Evolutionary conservation across 768 basidiomycete genomes (phyloP).

Genomic region (Xerocomus spinulosus): DNA sequence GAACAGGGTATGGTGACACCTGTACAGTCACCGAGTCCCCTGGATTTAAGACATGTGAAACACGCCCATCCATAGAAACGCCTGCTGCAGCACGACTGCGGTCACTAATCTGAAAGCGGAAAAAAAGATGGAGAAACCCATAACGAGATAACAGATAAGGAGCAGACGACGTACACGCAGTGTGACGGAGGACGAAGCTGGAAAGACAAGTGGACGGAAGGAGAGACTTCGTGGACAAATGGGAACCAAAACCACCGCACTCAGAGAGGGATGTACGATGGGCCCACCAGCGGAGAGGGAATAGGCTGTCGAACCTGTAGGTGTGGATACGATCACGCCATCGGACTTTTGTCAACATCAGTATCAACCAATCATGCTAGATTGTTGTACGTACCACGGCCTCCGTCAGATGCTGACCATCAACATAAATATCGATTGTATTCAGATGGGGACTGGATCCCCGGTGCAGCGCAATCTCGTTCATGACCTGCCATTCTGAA

Average conservation of each 20-base stretch:
- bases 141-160: background rate
- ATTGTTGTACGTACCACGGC: constrained; percentile 65
- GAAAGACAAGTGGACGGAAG: constrained; percentile 89
- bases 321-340: constrained; percentile 90
- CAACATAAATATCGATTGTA: constrained; percentile 90
- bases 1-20: constrained; percentile 85
- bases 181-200: constrained; percentile 71
- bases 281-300: constrained; percentile 94
- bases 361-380: constrained; percentile 6
- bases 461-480: constrained; percentile 89
- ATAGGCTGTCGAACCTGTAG: constrained; percentile 95
- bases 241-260: constrained; percentile 89
- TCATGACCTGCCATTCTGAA: constrained; percentile 94
- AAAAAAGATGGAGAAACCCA: constrained; percentile 1
- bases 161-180: constrained; percentile 51
- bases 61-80: constrained; percentile 90
- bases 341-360: constrained; percentile 59
- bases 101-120: constrained; percentile 63
- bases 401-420: constrained; percentile 93
- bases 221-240: constrained; percentile 91
- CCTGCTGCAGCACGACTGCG: constrained; percentile 82
- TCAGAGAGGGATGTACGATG: constrained; percentile 90
- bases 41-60: constrained; percentile 74
- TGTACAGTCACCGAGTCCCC: constrained; percentile 84
- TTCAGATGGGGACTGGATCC: constrained; percentile 90